Evolutionary conservation across 257 asterid species (phyloP).

Genomic region (Datura wrightii): DNA sequence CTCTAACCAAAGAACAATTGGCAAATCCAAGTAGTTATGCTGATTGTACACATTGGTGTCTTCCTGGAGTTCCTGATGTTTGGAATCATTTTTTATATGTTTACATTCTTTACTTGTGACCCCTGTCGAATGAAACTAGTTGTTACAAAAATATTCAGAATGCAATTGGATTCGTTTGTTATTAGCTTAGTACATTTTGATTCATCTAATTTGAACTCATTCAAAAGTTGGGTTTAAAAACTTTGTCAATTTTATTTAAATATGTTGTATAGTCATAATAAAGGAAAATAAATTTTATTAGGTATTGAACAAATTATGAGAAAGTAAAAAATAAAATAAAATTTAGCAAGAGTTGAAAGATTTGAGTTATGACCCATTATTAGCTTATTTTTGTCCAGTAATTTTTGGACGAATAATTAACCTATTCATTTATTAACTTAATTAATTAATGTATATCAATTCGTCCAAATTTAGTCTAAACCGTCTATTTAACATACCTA

Average conservation of each 20-base stretch:
- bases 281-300: too few relatives aligned
- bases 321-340: too few relatives aligned
- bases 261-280: not conserved
- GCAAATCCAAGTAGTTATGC: constrained; percentile 47
- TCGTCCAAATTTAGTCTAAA: too few relatives aligned
- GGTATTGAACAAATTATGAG: not conserved
- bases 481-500: too few relatives aligned
- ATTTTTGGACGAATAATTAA: too few relatives aligned
- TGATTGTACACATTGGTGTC: constrained; percentile 83
- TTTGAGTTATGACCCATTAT: too few relatives aligned
- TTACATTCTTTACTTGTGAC: constrained; percentile 47
- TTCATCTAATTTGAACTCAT: not conserved
- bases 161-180: not conserved
- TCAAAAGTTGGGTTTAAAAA: not conserved
- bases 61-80: constrained; percentile 84
- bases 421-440: too few relatives aligned
- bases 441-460: too few relatives aligned
- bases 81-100: constrained; percentile 70
- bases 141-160: not conserved
- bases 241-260: not conserved
- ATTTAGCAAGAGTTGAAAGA: too few relatives aligned
- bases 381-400: too few relatives aligned
- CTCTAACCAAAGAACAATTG: constrained; percentile 45
- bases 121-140: not conserved
- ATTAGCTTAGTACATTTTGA: not conserved